Evolutionary conservation across 306 rosid genomes (phyloP), one percentile per base, ranked within the genome.

Genomic region (Prunus mongolica): DNA sequence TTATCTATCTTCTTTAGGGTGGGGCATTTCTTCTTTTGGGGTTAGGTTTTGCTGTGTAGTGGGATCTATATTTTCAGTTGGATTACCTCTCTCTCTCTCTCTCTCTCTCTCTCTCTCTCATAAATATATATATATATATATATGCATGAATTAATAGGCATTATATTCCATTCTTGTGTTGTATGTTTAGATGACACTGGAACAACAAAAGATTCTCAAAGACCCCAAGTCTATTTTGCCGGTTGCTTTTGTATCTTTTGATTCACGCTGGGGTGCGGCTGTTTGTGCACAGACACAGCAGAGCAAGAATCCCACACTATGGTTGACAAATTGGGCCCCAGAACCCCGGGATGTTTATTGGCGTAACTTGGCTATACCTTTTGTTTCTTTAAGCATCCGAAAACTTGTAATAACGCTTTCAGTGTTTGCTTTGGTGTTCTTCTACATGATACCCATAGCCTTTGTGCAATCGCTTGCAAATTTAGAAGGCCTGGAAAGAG

Each of bases 271-370:
- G 97, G 97, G 96, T 52, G 97, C 99, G 9, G 89, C 99, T 0
- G 97, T 95, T 79, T 95, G 99, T 82, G 99, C 99, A 18, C 97
- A 95, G 86, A 95, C 99, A 55, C 95, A 89, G 67, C 99, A 95
- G 79, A 91, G 96, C 90, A 90, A 82, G 77, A 95, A 95, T 71
- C 99, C 99, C 30, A 95, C 96, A 3, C 85, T 92, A 44, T 95
- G 97, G 97, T 78, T 95, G 67, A 90, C 99, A 12, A 87, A 86
- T 80, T 92, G 99, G 99, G 99, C 99, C 77, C 99, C 99, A 13
- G 99, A 95, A 82, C 97, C 99, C 22, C 86, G 89, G 0, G 97
- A 95, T 73, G 73, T 95, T 34, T 91, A 90, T 67, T 92, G 99
- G 99, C 87, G 74, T 80, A 95, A 95, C 87, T 75, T 95, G 82